Evolutionary conservation across 352 stramenopile species (phyloP).

Genomic region (Phytophthora syringae): DNA sequence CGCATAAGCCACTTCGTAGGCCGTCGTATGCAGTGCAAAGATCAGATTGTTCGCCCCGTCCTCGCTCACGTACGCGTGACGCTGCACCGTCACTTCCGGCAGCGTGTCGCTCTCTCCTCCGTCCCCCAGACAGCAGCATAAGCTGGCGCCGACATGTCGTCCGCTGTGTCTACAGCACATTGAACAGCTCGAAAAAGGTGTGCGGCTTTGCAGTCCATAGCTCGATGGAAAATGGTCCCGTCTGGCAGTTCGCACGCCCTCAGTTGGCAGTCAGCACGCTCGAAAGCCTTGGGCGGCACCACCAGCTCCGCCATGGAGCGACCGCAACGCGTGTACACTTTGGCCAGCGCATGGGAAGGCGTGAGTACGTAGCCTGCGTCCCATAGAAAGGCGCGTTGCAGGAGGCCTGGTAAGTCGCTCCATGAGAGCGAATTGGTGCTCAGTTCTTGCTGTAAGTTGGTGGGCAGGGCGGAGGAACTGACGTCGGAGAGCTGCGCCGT

Average conservation of each 20-base stretch:
- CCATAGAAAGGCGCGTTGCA: conserved; percentile 76
- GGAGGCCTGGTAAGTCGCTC: conserved; percentile 53
- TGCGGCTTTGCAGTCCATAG: conserved; percentile 49
- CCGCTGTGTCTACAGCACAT: conserved; percentile 56
- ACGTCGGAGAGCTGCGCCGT: conserved; percentile 40
- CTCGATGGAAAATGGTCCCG: conserved; percentile 45
- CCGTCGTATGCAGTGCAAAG: conserved; percentile 59
- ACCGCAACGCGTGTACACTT: conserved; percentile 67
- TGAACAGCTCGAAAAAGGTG: conserved; percentile 52
- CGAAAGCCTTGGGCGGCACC: conserved; percentile 59
- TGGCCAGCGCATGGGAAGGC: conserved; percentile 33
- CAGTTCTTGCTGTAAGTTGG: conserved; percentile 38
- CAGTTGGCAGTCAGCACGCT: conserved; percentile 53
- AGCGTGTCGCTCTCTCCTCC: conserved; percentile 57
- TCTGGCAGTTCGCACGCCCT: conserved; percentile 26
- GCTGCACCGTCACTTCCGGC: conserved; percentile 56
- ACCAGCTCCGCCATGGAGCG: conserved; percentile 77
- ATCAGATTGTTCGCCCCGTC: conserved; percentile 48
- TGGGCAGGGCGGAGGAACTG: conserved; percentile 29
- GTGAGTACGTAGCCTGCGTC: conserved; percentile 69
- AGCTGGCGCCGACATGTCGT: conserved; percentile 33
- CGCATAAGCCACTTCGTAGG: conserved; percentile 50
- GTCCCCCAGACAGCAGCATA: conserved; percentile 67
- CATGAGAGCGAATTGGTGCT: conserved; percentile 47
- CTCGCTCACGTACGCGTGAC: conserved; percentile 51